Base-by-base conservation (phyloP, 768 basidiomycete species). In the Cystobasidium tubakii region DNA sequence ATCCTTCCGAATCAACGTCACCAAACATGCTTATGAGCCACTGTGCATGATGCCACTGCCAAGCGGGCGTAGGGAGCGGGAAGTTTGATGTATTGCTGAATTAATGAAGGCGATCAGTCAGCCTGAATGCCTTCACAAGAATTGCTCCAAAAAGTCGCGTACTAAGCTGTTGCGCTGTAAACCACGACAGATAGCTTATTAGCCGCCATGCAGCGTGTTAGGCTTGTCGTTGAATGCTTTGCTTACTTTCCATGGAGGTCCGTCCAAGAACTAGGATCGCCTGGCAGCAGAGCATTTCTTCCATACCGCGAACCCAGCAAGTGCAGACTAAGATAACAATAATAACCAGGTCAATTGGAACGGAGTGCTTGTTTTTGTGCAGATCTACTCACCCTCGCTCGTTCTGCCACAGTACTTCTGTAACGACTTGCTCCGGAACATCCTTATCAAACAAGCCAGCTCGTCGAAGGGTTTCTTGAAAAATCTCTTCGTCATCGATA, bases 1-100 rank as follows among this genome's bases (percentile, higher is more conserved):
- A 74, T 17, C 73, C 73, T 34, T 74, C 44, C 13, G 23, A 50
- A n/a, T 74, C 73, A 21, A 74, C 73, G 39, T 74, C 66, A 1
- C 42, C 34, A n/a, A 29, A 27, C 73, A 60, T 74, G 34, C 69
- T 65, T 33, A 74, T 55, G 1, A 66, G 46, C 43, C 39, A 74
- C 25, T 69, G 9, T 17, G 36, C 10, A 44, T 64, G 64, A 34
- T 44, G 23, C 66, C 65, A 67, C 10, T 33, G 55, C 73, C 73
- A 74, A 12, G 39, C 54, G 2, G 73, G 73, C 19, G 34, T 69
- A 13, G 66, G 64, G 10, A 69, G 44, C 12, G 73, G 73, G 25
- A 50, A 53, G 29, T 46, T 67, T 12, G 66, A 46, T 3, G 36
- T 67, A 31, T 31, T 39, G 57, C 57, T 62, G 25, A n/a, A n/a